phyloP scores from a whole-genome alignment of 345 rosid genomes.

The Linum trigynum region DNA sequence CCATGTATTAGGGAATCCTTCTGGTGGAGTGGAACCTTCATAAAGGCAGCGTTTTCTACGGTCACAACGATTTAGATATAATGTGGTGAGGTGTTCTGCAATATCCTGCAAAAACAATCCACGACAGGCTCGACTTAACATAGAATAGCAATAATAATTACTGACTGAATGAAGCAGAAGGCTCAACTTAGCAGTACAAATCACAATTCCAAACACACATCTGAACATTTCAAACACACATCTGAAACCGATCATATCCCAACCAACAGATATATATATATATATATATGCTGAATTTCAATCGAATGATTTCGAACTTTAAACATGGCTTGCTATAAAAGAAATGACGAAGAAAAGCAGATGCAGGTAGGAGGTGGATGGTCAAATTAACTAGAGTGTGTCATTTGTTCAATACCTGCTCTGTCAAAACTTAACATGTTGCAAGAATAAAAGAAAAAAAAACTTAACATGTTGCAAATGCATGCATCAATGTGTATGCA shows the following conservation, averaged over 20 bases:
- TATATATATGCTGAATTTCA: background rate
- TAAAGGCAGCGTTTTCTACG: slow-evolving; percentile 77
- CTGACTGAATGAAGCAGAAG: too few relatives aligned
- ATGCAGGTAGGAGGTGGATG: background rate
- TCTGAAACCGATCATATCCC: background rate
- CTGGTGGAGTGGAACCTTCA: slow-evolving; percentile 76
- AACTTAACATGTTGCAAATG: background rate
- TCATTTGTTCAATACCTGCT: too few relatives aligned
- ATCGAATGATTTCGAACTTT: background rate
- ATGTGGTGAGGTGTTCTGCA: slow-evolving; percentile 73
- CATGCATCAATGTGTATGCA: background rate
- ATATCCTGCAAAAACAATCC: slow-evolving; percentile 39
- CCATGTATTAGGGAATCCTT: slow-evolving; percentile 83
- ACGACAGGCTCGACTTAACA: too few relatives aligned
- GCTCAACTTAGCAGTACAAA: slow-evolving; percentile 6
- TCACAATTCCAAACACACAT: background rate
- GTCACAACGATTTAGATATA: slow-evolving; percentile 60
- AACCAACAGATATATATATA: background rate
- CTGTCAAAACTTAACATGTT: too few relatives aligned
- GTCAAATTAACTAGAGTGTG: too few relatives aligned
- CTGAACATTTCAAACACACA: background rate
- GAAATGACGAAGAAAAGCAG: background rate
- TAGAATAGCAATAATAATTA: background rate
- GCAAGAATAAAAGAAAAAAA: too few relatives aligned
- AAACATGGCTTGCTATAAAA: background rate